Conservation (phyloP, 73 alveolate species). For the Tetrahymena malaccensis region DNA sequence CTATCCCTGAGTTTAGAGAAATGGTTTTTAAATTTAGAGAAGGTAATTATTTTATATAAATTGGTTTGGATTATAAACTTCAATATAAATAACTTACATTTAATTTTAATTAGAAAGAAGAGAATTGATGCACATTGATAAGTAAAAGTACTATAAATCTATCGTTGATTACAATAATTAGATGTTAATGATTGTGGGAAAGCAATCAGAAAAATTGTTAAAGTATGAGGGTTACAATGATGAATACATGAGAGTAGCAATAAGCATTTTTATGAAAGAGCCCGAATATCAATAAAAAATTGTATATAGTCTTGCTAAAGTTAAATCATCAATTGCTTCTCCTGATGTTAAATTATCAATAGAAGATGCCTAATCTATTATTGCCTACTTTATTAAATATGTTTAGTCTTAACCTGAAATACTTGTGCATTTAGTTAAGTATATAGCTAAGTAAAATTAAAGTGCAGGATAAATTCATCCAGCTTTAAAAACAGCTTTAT, state of each 20-base stretch:
- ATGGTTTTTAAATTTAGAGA: background rate
- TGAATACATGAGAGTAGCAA: background rate
- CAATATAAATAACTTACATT: background rate
- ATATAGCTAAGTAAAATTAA: background rate
- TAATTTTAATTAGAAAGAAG: background rate
- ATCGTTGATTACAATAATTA: background rate
- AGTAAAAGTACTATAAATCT: background rate
- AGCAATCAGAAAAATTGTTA: background rate
- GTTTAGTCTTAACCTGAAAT: background rate
- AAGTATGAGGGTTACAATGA: background rate
- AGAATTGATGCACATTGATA: background rate
- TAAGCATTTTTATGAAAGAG: background rate
- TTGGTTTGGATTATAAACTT: background rate
- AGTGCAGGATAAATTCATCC: background rate
- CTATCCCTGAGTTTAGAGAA: background rate
- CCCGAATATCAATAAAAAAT: background rate
- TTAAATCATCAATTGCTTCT: background rate
- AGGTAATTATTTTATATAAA: background rate
- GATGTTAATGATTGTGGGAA: background rate
- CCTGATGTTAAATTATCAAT: background rate
- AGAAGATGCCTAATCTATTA: background rate
- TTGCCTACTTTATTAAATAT: background rate
- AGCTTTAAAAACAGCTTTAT: background rate
- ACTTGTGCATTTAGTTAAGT: background rate
- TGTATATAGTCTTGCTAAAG: background rate